A percentile compares a stretch with the other conserved stretches of the same genome.
phyloP scores from a whole-genome alignment of 306 rosid species.

The Cucurbita argyrosperma region DNA sequence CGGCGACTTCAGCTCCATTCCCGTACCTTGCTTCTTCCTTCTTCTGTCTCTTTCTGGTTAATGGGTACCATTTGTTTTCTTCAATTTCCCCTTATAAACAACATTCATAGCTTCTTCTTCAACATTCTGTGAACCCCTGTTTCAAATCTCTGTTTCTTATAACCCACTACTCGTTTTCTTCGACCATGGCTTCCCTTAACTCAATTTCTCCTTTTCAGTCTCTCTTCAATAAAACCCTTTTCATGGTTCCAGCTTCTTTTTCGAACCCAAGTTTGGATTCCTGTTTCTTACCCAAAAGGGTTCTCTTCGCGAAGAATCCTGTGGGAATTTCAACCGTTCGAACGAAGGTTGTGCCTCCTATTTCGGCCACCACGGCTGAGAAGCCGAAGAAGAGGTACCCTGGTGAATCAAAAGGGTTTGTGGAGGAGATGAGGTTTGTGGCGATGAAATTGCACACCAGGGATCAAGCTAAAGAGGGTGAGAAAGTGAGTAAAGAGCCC shows the following conservation, averaged over 20 bases:
- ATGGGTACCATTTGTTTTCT: background rate
- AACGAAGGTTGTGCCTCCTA: slow-evolving; percentile 19
- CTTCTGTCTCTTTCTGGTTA: background rate
- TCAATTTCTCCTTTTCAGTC: slow-evolving; percentile 41
- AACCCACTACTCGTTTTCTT: background rate
- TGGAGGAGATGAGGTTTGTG: slow-evolving; percentile 99
- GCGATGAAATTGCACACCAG: slow-evolving; percentile 88
- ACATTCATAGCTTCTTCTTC: slow-evolving; percentile 19
- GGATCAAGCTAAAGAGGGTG: slow-evolving; percentile 90
- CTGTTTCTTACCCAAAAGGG: slow-evolving; percentile 9
- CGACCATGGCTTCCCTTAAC: slow-evolving; percentile 48
- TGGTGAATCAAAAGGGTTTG: slow-evolving; percentile 82
- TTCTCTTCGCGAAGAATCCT: background rate
- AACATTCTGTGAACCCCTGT: slow-evolving; percentile 15
- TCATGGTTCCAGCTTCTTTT: background rate
- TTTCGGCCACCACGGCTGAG: slow-evolving; percentile 65
- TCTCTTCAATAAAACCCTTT: slow-evolving; percentile 12
- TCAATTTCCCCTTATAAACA: background rate
- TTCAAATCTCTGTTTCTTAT: background rate
- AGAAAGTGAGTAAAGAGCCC: slow-evolving; percentile 61
- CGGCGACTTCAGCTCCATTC: background rate
- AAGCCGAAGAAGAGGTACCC: slow-evolving; percentile 63
- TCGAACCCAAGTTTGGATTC: slow-evolving; percentile 11
- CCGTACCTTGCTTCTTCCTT: background rate
- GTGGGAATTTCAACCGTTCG: slow-evolving; percentile 11